A percentile compares a stretch with the other conserved stretches of the same genome.
phyloP scores from a whole-genome alignment of 345 rosid species.

The Moricandia moricandioides region DNA sequence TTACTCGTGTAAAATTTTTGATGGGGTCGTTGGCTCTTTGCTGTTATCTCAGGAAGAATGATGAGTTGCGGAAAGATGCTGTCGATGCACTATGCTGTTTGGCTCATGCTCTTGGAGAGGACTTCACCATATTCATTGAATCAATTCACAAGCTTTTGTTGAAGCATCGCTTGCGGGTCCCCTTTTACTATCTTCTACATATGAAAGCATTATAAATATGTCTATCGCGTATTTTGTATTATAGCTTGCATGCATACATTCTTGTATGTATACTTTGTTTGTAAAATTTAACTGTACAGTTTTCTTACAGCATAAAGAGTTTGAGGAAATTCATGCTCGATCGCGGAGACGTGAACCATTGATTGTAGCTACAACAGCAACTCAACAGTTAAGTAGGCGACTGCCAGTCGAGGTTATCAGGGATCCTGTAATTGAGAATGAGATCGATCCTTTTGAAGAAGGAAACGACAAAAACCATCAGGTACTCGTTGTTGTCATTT shows the following conservation, averaged over 20 bases:
- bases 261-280: constrained; percentile 9
- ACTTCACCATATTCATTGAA: constrained; percentile 89
- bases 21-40: not conserved
- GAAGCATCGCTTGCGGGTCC: constrained; percentile 70
- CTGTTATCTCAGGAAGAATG: constrained; percentile 60
- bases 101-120: constrained; percentile 93
- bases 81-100: constrained; percentile 97
- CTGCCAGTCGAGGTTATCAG: constrained; percentile 82
- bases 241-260: not conserved
- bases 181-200: constrained; percentile 10
- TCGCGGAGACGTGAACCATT: constrained; percentile 77
- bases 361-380: constrained; percentile 73
- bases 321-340: constrained; percentile 91
- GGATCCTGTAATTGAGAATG: constrained; percentile 78
- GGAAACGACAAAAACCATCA: constrained; percentile 74
- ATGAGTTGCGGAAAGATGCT: constrained; percentile 87
- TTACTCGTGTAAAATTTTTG: not conserved
- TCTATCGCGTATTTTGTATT: not conserved
- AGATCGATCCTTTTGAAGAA: constrained; percentile 82
- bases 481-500: constrained; percentile 43
- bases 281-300: constrained; percentile 6
- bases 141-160: constrained; percentile 84
- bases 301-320: constrained; percentile 84
- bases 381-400: constrained; percentile 69
- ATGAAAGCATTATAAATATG: not conserved